A percentile compares a stretch with the other conserved stretches of the same genome.
Evolutionary conservation across 441 rosid species (phyloP).

Genomic region (Sinapis alba): DNA sequence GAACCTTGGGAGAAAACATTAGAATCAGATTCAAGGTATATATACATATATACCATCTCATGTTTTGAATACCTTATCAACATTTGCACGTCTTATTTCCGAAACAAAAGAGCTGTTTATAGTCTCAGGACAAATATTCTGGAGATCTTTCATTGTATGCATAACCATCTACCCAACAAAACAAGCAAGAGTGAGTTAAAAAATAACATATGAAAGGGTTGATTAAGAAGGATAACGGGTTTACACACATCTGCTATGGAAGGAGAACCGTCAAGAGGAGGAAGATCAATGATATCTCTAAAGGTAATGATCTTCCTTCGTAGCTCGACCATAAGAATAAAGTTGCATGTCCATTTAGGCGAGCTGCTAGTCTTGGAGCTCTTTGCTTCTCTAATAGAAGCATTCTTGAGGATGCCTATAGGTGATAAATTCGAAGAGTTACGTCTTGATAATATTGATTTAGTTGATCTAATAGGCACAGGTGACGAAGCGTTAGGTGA

Average conservation of each 20-base stretch:
- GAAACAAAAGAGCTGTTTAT: conserved; percentile 45
- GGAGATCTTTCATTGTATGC: conserved; percentile 73
- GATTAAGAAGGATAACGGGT: not conserved
- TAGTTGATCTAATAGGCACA: conserved; percentile 31
- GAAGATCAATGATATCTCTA: conserved; percentile 74
- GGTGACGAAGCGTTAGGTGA: conserved; percentile 37
- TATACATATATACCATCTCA: not conserved
- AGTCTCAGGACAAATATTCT: conserved; percentile 67
- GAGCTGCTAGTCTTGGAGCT: conserved; percentile 41
- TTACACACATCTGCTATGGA: conserved; percentile 56
- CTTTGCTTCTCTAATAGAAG: conserved; percentile 35
- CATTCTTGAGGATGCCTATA: conserved; percentile 24
- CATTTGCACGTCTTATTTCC: conserved; percentile 49
- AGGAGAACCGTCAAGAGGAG: conserved; percentile 53
- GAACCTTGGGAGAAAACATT: conserved; percentile 46
- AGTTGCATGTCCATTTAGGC: conserved; percentile 47
- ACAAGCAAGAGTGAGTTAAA: conserved; percentile 1
- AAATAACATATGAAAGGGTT: not conserved
- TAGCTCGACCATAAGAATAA: conserved; percentile 69
- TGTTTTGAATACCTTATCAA: conserved; percentile 51
- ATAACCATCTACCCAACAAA: conserved; percentile 56
- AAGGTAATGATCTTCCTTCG: conserved; percentile 65
- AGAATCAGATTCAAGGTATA: not conserved
- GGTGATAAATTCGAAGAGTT: conserved; percentile 23
- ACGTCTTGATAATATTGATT: conserved; percentile 37